Base-by-base conservation (phyloP, 225 moss, liverwort and hornwort species). In the Antitrichia curtipendula region DNA sequence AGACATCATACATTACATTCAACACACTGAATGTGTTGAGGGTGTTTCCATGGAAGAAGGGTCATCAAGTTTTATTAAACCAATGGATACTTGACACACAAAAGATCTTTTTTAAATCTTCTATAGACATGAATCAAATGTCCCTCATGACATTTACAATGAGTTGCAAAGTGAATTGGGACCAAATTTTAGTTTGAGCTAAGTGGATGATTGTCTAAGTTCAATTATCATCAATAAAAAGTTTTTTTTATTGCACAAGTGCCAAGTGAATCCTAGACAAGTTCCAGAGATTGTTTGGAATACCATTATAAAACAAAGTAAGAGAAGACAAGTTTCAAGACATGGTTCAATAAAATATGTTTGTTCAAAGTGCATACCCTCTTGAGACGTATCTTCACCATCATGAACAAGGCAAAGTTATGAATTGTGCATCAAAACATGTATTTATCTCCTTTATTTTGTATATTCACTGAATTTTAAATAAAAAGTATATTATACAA, bases 221-320 rank as follows among this genome's bases (percentile, higher is more conserved):
- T 36, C 21, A 65, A 36, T 65, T n/a, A n/a, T 36, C n/a, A 20
- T 36, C n/a, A n/a, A n/a, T 6, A n/a, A 11, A 36, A 36, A 64
- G 9, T 45, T 3, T 6, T 20, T 6, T 1, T 11, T 65, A n/a
- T 12, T 65, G 6, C n/a, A 65, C 21, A 65, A 36, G 6, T 36
- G 36, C 10, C 19, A 10, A 36, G 1, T 10, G 12, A 65, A 65
- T 11, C 6, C 6, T 2, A 11, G 0, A n/a, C 1, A 65, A 65
- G n/a, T 65, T 65, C 5, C 1, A 65, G 2, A n/a, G n/a, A 18
- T 1, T n/a, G 2, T 65, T n/a, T 36, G 2, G 3, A 65, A n/a
- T 65, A 11, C 1, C 36, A 19, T 36, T 11, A 65, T 65, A 20
- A 2, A 12, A n/a, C 6, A 11, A 65, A 65, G 21, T 65, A 20